A percentile compares a stretch with the other conserved stretches of the same genome.
These are phyloP conservation scores for Sporothrix schenckii DNA, from an alignment of 2,329 filamentous ascomycete species.

Conservation along the genomic window DNA sequence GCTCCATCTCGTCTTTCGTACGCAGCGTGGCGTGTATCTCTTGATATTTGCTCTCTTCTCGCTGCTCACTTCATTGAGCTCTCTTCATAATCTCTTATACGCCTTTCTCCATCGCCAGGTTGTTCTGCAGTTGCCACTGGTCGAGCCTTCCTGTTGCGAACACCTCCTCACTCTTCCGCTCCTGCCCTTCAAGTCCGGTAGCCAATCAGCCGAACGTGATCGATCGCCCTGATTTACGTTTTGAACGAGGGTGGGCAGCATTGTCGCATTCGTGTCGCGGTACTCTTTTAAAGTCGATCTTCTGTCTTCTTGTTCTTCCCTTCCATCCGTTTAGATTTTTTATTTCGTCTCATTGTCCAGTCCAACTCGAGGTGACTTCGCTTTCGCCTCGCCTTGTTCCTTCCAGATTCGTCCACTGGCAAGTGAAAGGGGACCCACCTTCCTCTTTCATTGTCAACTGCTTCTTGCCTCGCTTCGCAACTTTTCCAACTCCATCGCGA, in stretches of 20 bases:
- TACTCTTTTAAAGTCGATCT: background rate
- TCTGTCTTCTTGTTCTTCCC: background rate
- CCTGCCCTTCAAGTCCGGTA: slow-evolving; percentile 1
- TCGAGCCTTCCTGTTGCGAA: slow-evolving; percentile 6
- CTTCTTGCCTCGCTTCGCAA: background rate
- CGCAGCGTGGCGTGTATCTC: background rate
- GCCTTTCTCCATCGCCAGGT: background rate
- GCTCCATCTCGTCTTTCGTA: slow-evolving; percentile 18
- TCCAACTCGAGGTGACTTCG: background rate
- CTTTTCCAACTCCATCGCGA: background rate
- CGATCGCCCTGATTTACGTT: slow-evolving; percentile 18
- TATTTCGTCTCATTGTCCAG: background rate
- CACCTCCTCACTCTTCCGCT: slow-evolving; percentile 10
- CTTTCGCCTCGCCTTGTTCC: slow-evolving; percentile 4
- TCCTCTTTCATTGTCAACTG: background rate
- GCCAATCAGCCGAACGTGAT: slow-evolving; percentile 7
- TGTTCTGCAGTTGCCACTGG: slow-evolving; percentile 9
- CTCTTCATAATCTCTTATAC: background rate
- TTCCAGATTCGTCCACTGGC: slow-evolving; percentile 8
- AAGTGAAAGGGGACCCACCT: background rate
- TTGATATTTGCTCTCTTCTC: background rate
- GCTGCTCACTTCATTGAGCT: no score
- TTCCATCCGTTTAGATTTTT: background rate
- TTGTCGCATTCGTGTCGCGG: background rate
- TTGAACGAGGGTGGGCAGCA: background rate